Evolutionary conservation across 495 filamentous ascomycete genomes (phyloP), one percentile per base, ranked within the genome.

Genomic region (Lophium mytilinum): DNA sequence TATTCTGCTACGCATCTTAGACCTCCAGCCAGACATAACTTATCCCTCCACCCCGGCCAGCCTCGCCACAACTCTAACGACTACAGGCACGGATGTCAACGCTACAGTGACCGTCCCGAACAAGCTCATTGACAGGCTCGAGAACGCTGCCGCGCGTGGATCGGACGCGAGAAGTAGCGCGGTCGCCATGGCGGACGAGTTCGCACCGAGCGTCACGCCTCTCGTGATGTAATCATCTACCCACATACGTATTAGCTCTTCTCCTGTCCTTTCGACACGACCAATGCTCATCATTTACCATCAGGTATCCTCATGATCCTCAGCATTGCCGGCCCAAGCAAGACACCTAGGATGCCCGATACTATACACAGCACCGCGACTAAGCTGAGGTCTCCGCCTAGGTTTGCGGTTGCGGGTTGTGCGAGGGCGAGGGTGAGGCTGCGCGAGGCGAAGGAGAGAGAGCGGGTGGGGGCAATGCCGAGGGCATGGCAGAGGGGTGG

Each of bases 381-480:
- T 6, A 79, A 73, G 46, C 76, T 78, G 37, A 70, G 18, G 56
- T 82, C 79, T 0, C 78, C 78, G n/a, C 75, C 75, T 1, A 81
- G 63, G 53, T 78, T 80, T 36, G 61, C 59, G 3, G 73, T 66
- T 0, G 79, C 75, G 0, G 76, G 78, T 14, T 67, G 72, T 0
- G 78, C 78, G 17, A 82, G 68, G 2, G 80, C 80, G 3, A 81
- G 68, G 9, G 78, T 80, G 33, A 82, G 66, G 51, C 73, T 78
- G 12, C 78, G 68, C 0, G 70, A 72, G 3, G 74, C 69, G 61
- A 80, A 81, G 4, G 77, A 70, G 1, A 80, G 70, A 42, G 72
- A 69, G n/a, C 77, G 65, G 10, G 55, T 47, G 0, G 76, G 65
- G 8, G 70, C 63, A 55, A 81, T 79, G 35, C 74, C 76, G 49